Percentiles rank a stretch among this genome's conserved stretches.
These are phyloP conservation scores for cucumber (Cucumis sativus) DNA, from an alignment of 306 rosid species.

Conservation along the genomic window DNA sequence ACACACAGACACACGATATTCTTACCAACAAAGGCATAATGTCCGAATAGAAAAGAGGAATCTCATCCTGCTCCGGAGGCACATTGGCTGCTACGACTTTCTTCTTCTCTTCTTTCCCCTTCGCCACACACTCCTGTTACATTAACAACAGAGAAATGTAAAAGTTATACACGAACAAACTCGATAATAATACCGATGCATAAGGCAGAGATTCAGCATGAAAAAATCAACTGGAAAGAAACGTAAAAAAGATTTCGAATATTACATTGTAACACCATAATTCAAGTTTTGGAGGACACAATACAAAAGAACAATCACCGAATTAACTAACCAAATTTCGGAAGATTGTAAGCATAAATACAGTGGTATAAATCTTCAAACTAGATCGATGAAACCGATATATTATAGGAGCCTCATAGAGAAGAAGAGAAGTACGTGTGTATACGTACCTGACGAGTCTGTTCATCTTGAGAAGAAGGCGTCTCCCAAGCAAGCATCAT, in stretches of 20 bases:
- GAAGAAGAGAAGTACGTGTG: not conserved
- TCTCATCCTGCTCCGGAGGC: constrained; percentile 48
- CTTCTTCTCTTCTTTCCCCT: constrained; percentile 58
- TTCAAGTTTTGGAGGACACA: not conserved
- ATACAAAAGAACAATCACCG: not conserved
- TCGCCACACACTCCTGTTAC: constrained; percentile 52
- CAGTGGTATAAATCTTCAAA: not conserved
- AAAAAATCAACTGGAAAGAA: not conserved
- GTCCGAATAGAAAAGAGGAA: constrained; percentile 81
- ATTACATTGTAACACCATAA: not conserved
- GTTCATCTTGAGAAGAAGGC: constrained; percentile 40
- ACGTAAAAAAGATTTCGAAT: not conserved
- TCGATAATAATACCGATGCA: not conserved
- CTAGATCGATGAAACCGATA: not conserved
- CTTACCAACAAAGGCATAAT: constrained; percentile 89
- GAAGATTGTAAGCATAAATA: not conserved
- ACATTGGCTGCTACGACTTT: constrained; percentile 10
- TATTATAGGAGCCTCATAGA: not conserved
- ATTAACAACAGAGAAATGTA: constrained; percentile 1
- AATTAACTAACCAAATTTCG: not conserved
- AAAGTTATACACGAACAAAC: not conserved
- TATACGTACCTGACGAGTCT: constrained; percentile 21
- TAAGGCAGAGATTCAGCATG: not conserved
- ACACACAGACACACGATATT: not conserved
- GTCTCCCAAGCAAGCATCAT: constrained; percentile 90